A percentile compares a stretch with the other conserved stretches of the same genome.
phyloP scores from a whole-genome alignment of 1,139 yeast genomes.

The Pichia sp. region DNA sequence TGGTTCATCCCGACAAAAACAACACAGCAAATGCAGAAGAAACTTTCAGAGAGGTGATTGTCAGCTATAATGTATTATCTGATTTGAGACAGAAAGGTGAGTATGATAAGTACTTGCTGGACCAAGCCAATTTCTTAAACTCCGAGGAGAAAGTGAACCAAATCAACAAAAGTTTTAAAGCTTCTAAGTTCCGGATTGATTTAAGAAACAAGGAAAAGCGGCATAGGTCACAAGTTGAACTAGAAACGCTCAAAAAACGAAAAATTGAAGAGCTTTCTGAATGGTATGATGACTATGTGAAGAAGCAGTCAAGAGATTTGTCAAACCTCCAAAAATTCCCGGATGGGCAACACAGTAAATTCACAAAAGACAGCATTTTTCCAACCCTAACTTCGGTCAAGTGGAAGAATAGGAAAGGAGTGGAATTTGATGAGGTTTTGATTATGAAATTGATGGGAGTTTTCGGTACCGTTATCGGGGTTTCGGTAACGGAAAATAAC shows the following conservation, averaged over 20 bases:
- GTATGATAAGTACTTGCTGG: constrained; percentile 35
- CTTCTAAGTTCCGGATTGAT: constrained; percentile 9
- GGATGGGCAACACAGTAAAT: too few relatives aligned
- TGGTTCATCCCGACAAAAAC: constrained; percentile 47
- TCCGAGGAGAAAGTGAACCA: not conserved
- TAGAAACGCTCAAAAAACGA: constrained; percentile 8
- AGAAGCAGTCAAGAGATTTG: not conserved
- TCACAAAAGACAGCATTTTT: not conserved
- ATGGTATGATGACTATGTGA: not conserved
- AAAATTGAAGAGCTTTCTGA: constrained; percentile 7
- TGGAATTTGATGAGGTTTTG: constrained; percentile 35
- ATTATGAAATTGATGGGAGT: constrained; percentile 41
- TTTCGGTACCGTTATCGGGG: constrained; percentile 39
- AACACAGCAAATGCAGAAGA: constrained; percentile 31
- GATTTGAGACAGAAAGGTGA: constrained; percentile 31
- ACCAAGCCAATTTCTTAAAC: not conserved
- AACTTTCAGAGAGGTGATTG: constrained; percentile 39
- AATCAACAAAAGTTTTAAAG: not conserved
- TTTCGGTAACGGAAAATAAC: constrained; percentile 19
- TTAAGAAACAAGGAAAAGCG: constrained; percentile 6
- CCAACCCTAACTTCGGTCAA: constrained; percentile 27
- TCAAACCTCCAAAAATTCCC: too few relatives aligned
- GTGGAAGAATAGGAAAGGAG: constrained; percentile 44
- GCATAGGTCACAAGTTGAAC: not conserved
- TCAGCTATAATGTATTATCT: constrained; percentile 40